phyloP scores from a whole-genome alignment of 371 early-diverging fungal genomes.

The Spraguea lophii region DNA sequence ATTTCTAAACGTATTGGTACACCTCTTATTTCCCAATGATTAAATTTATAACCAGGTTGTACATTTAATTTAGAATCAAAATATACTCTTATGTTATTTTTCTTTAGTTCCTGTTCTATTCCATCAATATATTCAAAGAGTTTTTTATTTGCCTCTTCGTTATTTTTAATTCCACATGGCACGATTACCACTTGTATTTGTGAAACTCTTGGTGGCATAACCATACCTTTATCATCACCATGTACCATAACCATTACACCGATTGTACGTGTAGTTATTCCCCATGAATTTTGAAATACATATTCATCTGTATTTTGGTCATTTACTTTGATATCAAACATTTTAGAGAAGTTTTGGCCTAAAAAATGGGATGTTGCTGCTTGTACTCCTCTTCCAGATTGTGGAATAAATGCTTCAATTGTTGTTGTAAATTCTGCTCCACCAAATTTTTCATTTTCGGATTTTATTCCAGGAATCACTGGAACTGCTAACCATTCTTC shows the following conservation, averaged over 20 bases:
- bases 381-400: slow-evolving; percentile 93
- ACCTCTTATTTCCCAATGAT: slow-evolving; percentile 95
- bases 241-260: slow-evolving; percentile 99
- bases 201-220: slow-evolving; percentile 86
- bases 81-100: slow-evolving; percentile 63
- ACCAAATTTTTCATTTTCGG: slow-evolving; percentile 97
- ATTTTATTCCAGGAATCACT: slow-evolving; percentile 87
- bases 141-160: slow-evolving; percentile 54
- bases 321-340: slow-evolving; percentile 69
- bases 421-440: slow-evolving; percentile 94
- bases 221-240: slow-evolving; percentile 83
- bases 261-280: slow-evolving; percentile 89
- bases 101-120: slow-evolving; percentile 50
- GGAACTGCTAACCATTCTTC: slow-evolving; percentile 91
- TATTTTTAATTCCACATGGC: slow-evolving; percentile 77
- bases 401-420: slow-evolving; percentile 88
- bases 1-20: slow-evolving; percentile 90
- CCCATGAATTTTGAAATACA: slow-evolving; percentile 99
- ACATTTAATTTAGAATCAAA: slow-evolving; percentile 69
- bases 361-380: slow-evolving; percentile 95
- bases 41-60: slow-evolving; percentile 94
- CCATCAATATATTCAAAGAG: slow-evolving; percentile 47
- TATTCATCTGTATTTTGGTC: slow-evolving; percentile 35
- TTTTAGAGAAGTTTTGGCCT: slow-evolving; percentile 96
- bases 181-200: slow-evolving; percentile 72